phyloP scores from a whole-genome alignment of 768 basidiomycete genomes.

The Holtermanniella nyarrowii region DNA sequence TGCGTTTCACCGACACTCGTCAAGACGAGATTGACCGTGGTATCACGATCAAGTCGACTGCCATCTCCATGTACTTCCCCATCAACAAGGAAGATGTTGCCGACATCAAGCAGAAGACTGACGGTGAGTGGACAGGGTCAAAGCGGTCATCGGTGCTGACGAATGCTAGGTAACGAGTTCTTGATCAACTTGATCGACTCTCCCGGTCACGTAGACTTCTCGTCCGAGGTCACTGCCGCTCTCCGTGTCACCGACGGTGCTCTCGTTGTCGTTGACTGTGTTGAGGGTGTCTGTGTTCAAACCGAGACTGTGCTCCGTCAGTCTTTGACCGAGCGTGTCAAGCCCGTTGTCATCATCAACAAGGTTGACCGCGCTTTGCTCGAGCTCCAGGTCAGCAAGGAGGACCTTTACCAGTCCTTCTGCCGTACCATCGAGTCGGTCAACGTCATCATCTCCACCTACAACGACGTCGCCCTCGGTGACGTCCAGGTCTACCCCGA shows the following conservation, averaged over 20 bases:
- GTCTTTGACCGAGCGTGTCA: slow-evolving; percentile 94
- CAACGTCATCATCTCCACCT: slow-evolving; percentile 97
- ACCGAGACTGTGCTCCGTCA: slow-evolving; percentile 99
- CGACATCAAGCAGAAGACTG: slow-evolving; percentile 87
- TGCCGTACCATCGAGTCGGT: slow-evolving; percentile 92
- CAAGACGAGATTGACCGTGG: slow-evolving; percentile 98
- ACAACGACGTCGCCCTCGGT: slow-evolving; percentile 84
- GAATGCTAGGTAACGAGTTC: slow-evolving; percentile 66
- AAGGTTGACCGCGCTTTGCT: slow-evolving; percentile 99
- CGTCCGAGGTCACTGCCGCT: slow-evolving; percentile 97
- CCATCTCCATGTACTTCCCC: slow-evolving; percentile 99
- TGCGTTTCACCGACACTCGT: slow-evolving; percentile 91
- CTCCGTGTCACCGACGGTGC: slow-evolving; percentile 99
- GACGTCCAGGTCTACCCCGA: slow-evolving; percentile 99
- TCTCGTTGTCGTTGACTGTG: slow-evolving; percentile 97
- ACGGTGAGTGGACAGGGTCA: slow-evolving; percentile 48
- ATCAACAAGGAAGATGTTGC: slow-evolving; percentile 76
- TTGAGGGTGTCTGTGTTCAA: slow-evolving; percentile 99
- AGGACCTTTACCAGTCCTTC: slow-evolving; percentile 96
- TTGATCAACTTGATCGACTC: slow-evolving; percentile 99
- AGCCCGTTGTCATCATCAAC: slow-evolving; percentile 98
- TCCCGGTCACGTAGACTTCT: slow-evolving; percentile 99
- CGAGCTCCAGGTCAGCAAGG: slow-evolving; percentile 94
- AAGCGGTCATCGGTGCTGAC: slow-evolving; percentile 10
- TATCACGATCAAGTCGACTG: slow-evolving; percentile 99